Evolutionary conservation across 2,329 filamentous ascomycete genomes (phyloP), one percentile per base, ranked within the genome.

Genomic region (Cladophialophora bantiana): DNA sequence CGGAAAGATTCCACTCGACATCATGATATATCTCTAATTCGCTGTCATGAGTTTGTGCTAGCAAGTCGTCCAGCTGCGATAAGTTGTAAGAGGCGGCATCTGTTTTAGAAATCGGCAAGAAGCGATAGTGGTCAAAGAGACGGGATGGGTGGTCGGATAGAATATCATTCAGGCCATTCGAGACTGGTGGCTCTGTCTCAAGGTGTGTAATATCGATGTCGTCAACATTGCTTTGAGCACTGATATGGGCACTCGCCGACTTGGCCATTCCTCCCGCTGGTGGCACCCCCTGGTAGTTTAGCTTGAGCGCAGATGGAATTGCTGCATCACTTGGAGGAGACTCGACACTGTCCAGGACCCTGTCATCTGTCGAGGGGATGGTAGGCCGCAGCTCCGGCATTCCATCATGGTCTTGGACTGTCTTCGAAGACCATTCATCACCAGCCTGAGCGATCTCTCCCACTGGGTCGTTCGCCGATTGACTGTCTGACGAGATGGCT

Each of bases 1-100:
- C 35, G 34, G 52, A 38, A 31, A 42, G 40, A 15, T 55, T 42
- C 59, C 59, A 62, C 4, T 62, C 50, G 18, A 48, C 20, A 20
- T 31, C 48, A 26, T 56, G 20, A 36, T 62, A 9, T 13, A 53
- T 26, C 9, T 32, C 13, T 5, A 32, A 34, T 7, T 7, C 53
- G 7, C 2, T 48, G 31, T 12, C 12, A 36, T 62, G n/a, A 7
- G n/a, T 18, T 34, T 62, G 35, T 3, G n/a, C 20, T 6, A 32
- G 34, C 13, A 18, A 18, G 12, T 52, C 18, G 20, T 12, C 34
- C 12, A 54, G 34, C 5, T 48, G 48, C 54, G 48, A 50, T 20
- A 36, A 40, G 34, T 62, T 12, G 45, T 36, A 54, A 10, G 31
- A 34, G 20, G 7, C 10, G 10, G 38, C 38, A 40, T 40, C 38